These are phyloP conservation scores for Candida pini DNA, from an alignment of 805 yeast genomes.

Conservation along the genomic window DNA sequence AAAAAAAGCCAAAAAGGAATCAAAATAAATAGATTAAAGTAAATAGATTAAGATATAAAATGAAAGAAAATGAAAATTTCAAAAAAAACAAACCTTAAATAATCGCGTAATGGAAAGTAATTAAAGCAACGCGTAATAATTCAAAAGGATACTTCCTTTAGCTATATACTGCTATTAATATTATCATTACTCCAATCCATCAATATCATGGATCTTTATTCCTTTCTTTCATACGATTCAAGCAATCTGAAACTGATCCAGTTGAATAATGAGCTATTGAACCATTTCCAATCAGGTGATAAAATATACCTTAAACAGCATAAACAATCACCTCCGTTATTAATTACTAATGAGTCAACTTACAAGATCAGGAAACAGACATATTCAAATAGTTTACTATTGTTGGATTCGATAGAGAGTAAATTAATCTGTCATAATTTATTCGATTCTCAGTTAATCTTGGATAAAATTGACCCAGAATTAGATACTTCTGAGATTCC, in stretches of 20 bases:
- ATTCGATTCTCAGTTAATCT: constrained; percentile 12
- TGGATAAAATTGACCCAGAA: constrained; percentile 5
- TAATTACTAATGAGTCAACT: constrained; percentile 55
- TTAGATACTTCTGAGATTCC: constrained; percentile 9
- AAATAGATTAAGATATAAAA: neutral
- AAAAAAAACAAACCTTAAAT: too few relatives aligned
- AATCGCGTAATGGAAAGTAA: too few relatives aligned
- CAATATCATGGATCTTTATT: neutral
- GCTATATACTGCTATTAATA: neutral
- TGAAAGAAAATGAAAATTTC: too few relatives aligned
- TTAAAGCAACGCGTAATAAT: too few relatives aligned
- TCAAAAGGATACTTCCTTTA: too few relatives aligned
- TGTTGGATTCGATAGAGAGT: constrained; percentile 31
- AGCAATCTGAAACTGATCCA: constrained; percentile 43
- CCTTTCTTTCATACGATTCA: neutral
- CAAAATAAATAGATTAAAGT: constrained; percentile 4
- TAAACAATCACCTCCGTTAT: constrained; percentile 37
- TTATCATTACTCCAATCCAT: neutral
- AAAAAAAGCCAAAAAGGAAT: constrained; percentile 28
- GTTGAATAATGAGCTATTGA: constrained; percentile 43
- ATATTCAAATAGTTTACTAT: constrained; percentile 79
- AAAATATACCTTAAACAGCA: constrained; percentile 17
- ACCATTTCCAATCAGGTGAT: constrained; percentile 23
- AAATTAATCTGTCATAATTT: constrained; percentile 1
- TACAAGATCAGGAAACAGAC: constrained; percentile 71